Conservation (phyloP, 371 early-diverging fungal species). For the Phascolomyces articulosus region DNA sequence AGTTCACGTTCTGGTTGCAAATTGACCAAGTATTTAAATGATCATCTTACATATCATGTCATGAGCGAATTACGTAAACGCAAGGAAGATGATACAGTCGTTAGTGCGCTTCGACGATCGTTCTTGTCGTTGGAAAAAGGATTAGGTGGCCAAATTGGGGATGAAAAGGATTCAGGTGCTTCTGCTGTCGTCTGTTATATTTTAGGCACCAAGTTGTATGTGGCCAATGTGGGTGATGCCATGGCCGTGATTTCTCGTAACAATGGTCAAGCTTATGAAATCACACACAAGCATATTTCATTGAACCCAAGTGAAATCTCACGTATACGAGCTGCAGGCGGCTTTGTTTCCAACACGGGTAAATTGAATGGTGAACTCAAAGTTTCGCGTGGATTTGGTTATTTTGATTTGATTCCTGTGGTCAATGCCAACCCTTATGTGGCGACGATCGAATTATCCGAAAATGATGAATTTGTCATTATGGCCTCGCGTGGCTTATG, state of each 20-base stretch:
- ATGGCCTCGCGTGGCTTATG: constrained; percentile 86
- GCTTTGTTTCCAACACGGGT: constrained; percentile 77
- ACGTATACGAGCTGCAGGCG: constrained; percentile 84
- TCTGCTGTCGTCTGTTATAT: constrained; percentile 83
- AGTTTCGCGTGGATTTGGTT: constrained; percentile 86
- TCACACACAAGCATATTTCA: constrained; percentile 80
- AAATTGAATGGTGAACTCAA: constrained; percentile 78
- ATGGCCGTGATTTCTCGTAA: constrained; percentile 83
- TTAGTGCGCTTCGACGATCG: constrained; percentile 70
- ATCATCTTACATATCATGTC: constrained; percentile 69
- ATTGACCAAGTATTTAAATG: constrained; percentile 74
- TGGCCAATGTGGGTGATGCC: constrained; percentile 92
- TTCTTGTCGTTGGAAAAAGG: constrained; percentile 82
- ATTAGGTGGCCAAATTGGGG: constrained; percentile 55
- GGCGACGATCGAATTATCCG: constrained; percentile 69
- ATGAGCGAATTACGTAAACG: constrained; percentile 73
- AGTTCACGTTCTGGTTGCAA: constrained; percentile 58
- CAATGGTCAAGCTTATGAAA: constrained; percentile 70
- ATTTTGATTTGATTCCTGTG: constrained; percentile 81
- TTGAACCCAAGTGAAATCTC: constrained; percentile 72
- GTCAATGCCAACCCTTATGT: constrained; percentile 88
- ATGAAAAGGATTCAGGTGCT: constrained; percentile 66
- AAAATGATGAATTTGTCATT: constrained; percentile 91
- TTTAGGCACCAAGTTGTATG: constrained; percentile 77
- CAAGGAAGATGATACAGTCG: constrained; percentile 55